Base-by-base conservation (phyloP, 441 rosid species). In the Populus hybrid region DNA sequence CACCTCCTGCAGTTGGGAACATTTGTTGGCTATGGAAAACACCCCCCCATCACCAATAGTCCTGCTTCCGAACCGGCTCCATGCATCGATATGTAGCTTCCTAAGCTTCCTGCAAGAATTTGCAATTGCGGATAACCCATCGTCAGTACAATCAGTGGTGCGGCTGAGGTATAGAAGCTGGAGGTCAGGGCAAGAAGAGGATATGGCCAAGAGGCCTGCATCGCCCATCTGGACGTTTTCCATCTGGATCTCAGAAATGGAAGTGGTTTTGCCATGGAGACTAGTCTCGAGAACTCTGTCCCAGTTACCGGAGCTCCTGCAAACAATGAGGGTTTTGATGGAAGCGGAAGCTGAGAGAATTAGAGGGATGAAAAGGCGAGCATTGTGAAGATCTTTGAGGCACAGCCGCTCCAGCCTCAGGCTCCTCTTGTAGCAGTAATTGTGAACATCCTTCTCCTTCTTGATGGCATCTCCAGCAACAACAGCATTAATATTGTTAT, bases 281-380 rank as follows among this genome's bases (percentile, higher is more conserved):
- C 74, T 57, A 19, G 50, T 63, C 66, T 79, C 79, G 26, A 87
- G 73, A 12, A 87, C 88, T 2, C 75, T 74, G 78, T 83, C 88
- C 89, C 88, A 87, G 7, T 83, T 83, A 9, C 86, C 86, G 9
- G 89, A 87, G 85, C 89, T 83, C 70, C 89, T 74, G 64, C 83
- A 78, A 14, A 87, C 86, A n/a, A 80, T 67, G 5, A 85, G 81
- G 42, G 83, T 75, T 69, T 76, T 83, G 68, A 87, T 65, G n/a
- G 78, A 34, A 21, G 74, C 59, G 19, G 72, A 34, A 5, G 79
- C 76, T 7, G 71, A 73, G 53, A 71, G 64, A 12, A 86, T 50
- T 7, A 85, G 83, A 9, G 88, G 86, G 10, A 75, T 30, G 63
- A 87, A 85, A 40, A 85, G 77, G 57, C 81, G 83, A 53, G 84